These are phyloP conservation scores for Saccharomycopsis hybrid DNA, from an alignment of 1,139 yeast genomes.

Conservation along the genomic window DNA sequence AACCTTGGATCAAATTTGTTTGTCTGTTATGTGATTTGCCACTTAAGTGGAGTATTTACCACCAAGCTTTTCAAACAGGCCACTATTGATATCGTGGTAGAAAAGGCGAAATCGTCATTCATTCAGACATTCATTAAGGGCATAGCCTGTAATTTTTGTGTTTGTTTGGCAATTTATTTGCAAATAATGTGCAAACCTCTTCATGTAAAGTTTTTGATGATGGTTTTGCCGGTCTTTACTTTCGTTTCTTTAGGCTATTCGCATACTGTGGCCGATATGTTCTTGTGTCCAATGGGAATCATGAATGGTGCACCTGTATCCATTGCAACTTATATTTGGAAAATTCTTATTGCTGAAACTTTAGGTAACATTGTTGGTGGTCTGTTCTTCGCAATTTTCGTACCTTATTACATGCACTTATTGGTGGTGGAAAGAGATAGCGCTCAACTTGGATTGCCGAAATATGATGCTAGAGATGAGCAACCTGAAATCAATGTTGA, in stretches of 20 bases:
- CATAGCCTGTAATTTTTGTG: slow-evolving; percentile 71
- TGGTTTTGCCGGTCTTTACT: slow-evolving; percentile 62
- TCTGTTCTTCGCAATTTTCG: slow-evolving; percentile 46
- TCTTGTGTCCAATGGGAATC: slow-evolving; percentile 54
- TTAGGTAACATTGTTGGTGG: slow-evolving; percentile 75
- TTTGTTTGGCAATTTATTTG: slow-evolving; percentile 64
- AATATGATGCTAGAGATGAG: slow-evolving; percentile 65
- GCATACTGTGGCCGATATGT: slow-evolving; percentile 81
- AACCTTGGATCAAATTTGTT: slow-evolving; percentile 60
- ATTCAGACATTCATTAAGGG: slow-evolving; percentile 57
- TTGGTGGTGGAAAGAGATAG: slow-evolving; percentile 66
- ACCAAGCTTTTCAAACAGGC: slow-evolving; percentile 38
- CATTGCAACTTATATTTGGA: slow-evolving; percentile 67
- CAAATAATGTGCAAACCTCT: slow-evolving; percentile 73
- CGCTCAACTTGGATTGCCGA: slow-evolving; percentile 51
- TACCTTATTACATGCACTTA: slow-evolving; percentile 67
- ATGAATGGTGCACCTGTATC: slow-evolving; percentile 57
- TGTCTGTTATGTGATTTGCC: slow-evolving; percentile 56
- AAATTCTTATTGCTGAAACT: slow-evolving; percentile 57
- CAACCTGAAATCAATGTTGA: slow-evolving; percentile 73
- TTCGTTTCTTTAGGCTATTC: slow-evolving; percentile 71
- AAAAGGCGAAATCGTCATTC: slow-evolving; percentile 44
- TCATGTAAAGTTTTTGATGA: slow-evolving; percentile 68
- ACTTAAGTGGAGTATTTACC: slow-evolving; percentile 44
- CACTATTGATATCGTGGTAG: slow-evolving; percentile 40